Conservation (phyloP, 495 filamentous ascomycete species). For the Penicillium turbatum region DNA sequence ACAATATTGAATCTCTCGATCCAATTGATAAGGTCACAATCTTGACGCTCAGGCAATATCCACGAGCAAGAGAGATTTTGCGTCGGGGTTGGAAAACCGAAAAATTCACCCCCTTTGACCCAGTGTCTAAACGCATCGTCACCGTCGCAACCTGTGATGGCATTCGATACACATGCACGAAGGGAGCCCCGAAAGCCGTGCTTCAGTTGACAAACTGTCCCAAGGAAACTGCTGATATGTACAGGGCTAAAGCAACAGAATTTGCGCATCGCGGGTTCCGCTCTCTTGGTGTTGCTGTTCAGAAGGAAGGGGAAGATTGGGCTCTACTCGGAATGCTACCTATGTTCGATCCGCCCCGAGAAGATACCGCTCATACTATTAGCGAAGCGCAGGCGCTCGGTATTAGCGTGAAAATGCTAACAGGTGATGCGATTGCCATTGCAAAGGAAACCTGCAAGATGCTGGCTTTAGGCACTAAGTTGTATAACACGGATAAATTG, state of each 20-base stretch:
- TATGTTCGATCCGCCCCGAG: slow-evolving; percentile 72
- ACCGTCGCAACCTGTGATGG: slow-evolving; percentile 57
- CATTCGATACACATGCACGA: slow-evolving; percentile 61
- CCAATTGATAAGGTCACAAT: slow-evolving; percentile 73
- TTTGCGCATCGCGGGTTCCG: slow-evolving; percentile 73
- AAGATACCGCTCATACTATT: slow-evolving; percentile 73
- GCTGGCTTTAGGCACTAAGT: slow-evolving; percentile 69
- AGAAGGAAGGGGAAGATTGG: slow-evolving; percentile 59
- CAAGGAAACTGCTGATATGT: slow-evolving; percentile 54
- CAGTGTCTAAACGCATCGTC: slow-evolving; percentile 71
- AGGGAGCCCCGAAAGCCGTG: slow-evolving; percentile 69
- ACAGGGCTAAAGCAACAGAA: slow-evolving; percentile 62
- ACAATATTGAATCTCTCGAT: slow-evolving; percentile 68
- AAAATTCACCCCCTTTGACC: slow-evolving; percentile 69
- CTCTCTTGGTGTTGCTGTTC: slow-evolving; percentile 66
- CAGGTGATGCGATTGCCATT: slow-evolving; percentile 70
- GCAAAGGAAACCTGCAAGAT: slow-evolving; percentile 77
- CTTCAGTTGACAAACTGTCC: slow-evolving; percentile 60
- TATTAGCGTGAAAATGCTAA: slow-evolving; percentile 72
- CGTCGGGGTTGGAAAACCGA: slow-evolving; percentile 63
- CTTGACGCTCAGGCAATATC: slow-evolving; percentile 61
- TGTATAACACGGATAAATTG: slow-evolving; percentile 67
- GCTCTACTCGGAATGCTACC: slow-evolving; percentile 65
- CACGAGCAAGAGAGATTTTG: slow-evolving; percentile 61
- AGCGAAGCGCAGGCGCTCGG: slow-evolving; percentile 66